These are phyloP conservation scores for Physcomitrellopsis africana DNA, from an alignment of 225 moss, liverwort and hornwort species.

Conservation along the genomic window DNA sequence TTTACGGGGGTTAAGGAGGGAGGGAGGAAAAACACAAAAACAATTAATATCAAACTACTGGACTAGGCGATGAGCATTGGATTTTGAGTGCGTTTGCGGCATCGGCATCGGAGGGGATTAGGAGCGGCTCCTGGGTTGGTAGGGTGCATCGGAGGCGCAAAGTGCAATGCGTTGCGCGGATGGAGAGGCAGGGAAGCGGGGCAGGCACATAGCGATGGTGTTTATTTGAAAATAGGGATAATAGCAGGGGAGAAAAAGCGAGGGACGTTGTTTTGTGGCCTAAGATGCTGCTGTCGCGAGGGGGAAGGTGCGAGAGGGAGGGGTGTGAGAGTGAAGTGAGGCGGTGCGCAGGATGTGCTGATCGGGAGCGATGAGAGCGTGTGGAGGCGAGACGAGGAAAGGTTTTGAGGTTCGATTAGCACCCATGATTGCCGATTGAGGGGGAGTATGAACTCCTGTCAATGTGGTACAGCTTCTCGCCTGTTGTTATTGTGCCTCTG, in stretches of 20 bases:
- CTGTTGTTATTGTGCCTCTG: slow-evolving; percentile 23
- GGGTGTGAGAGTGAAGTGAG: neutral
- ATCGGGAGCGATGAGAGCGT: slow-evolving; percentile 33
- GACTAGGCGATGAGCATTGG: neutral
- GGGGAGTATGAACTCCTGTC: slow-evolving; percentile 41
- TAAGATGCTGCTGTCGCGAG: neutral
- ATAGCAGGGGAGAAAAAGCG: neutral
- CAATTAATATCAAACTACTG: neutral
- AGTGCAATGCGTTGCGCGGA: slow-evolving; percentile 16
- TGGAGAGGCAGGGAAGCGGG: slow-evolving; percentile 10
- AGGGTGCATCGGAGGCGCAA: neutral
- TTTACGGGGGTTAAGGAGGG: no score
- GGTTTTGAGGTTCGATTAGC: slow-evolving; percentile 26
- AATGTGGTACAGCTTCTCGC: slow-evolving; percentile 52
- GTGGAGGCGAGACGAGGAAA: slow-evolving; percentile 29
- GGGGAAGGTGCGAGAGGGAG: slow-evolving; percentile 6
- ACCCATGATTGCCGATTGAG: slow-evolving; percentile 23
- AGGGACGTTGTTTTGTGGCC: neutral
- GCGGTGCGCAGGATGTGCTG: slow-evolving; percentile 23
- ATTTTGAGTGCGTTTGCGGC: slow-evolving; percentile 3
- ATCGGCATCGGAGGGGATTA: neutral
- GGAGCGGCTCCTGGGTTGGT: slow-evolving; percentile 21
- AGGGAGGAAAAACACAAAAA: neutral
- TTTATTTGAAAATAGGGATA: neutral
- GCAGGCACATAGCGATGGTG: neutral